Evolutionary conservation across 106 monocot genomes (phyloP).

Genomic region (Xerophyta viscosa): DNA sequence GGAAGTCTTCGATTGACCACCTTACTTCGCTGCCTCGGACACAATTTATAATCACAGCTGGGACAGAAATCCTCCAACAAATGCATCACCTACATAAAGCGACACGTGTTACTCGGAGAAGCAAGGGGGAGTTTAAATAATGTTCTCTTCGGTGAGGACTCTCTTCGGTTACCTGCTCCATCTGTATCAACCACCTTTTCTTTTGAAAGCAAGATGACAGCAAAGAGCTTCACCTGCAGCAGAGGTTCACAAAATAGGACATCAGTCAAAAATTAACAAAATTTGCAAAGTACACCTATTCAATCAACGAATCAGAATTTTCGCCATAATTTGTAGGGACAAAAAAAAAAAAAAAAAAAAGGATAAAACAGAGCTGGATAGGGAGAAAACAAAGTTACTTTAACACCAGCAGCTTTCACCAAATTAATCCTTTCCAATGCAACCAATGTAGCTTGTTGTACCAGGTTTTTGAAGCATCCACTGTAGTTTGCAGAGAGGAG

Average conservation of each 20-base stretch:
- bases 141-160: no score
- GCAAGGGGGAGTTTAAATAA: no score
- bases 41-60: no score
- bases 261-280: neutral
- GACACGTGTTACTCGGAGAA: no score
- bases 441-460: slow-evolving; percentile 92
- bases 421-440: slow-evolving; percentile 94
- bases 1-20: no score
- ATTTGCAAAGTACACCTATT: slow-evolving; percentile 63
- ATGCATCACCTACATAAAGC: slow-evolving; percentile 56
- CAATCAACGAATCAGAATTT: no score
- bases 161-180: slow-evolving; percentile 83
- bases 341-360: neutral
- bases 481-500: slow-evolving; percentile 19
- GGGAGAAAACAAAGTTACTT: slow-evolving; percentile 43
- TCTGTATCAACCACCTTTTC: slow-evolving; percentile 95
- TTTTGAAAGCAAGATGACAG: slow-evolving; percentile 73
- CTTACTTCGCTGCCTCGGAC: no score
- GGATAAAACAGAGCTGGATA: neutral
- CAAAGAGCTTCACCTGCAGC: slow-evolving; percentile 55
- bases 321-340: neutral
- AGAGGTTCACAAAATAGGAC: neutral
- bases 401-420: slow-evolving; percentile 78
- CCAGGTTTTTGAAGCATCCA: slow-evolving; percentile 99
- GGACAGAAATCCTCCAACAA: slow-evolving; percentile 91